These are phyloP conservation scores for Picea sitchensis DNA, from an alignment of 75 land plant genomes.

Conservation along the genomic window DNA sequence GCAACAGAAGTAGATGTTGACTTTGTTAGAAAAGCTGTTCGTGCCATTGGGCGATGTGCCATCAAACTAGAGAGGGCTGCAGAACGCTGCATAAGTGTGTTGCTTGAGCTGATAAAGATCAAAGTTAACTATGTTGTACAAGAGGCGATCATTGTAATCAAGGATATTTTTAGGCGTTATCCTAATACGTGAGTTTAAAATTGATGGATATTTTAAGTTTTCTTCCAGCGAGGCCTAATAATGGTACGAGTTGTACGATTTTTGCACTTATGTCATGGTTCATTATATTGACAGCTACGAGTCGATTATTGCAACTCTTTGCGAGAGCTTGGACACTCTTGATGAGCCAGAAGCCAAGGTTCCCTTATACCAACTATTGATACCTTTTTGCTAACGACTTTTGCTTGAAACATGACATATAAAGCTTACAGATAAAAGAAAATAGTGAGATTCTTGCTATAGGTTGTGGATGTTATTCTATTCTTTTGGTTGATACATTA, in stretches of 20 bases:
- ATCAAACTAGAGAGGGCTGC: slow-evolving; percentile 98
- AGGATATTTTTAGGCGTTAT: slow-evolving; percentile 98
- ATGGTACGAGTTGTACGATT: not conserved
- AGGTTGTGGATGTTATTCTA: not conserved
- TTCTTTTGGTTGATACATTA: not conserved
- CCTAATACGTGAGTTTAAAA: slow-evolving; percentile 83
- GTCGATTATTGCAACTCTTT: slow-evolving; percentile 98
- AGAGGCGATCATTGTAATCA: slow-evolving; percentile 98
- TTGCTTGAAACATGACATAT: not conserved
- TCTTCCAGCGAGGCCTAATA: not conserved
- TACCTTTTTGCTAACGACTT: not conserved
- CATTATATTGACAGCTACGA: slow-evolving; percentile 64
- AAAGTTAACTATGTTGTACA: slow-evolving; percentile 99
- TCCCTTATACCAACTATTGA: slow-evolving; percentile 2
- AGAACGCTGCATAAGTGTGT: slow-evolving; percentile 97
- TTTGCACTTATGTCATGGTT: not conserved
- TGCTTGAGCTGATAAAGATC: slow-evolving; percentile 97
- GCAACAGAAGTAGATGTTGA: slow-evolving; percentile 99
- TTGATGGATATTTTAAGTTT: not conserved
- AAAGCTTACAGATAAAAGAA: not conserved
- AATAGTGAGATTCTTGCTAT: not conserved
- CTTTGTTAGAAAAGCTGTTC: slow-evolving; percentile 99
- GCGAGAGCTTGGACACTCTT: slow-evolving; percentile 96
- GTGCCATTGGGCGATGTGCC: slow-evolving; percentile 99
- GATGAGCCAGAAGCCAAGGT: slow-evolving; percentile 99